These are phyloP conservation scores for Fomitopsis schrenkii DNA, from an alignment of 1,284 basidiomycete species.

Conservation along the genomic window DNA sequence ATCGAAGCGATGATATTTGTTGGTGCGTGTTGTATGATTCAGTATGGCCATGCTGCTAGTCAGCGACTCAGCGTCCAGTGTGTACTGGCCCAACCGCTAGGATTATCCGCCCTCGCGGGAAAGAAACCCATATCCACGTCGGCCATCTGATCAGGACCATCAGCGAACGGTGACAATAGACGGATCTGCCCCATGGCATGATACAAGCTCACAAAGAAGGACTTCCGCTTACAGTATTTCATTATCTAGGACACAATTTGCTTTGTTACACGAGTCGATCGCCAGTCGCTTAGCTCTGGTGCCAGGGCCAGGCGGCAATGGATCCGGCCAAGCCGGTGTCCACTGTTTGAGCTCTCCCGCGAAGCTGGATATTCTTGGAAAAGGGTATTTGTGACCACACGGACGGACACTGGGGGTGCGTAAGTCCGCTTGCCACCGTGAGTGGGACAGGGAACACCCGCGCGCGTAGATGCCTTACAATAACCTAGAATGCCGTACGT, in stretches of 20 bases:
- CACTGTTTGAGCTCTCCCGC: background rate
- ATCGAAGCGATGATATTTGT: background rate
- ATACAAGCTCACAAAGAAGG: background rate
- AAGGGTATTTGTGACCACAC: background rate
- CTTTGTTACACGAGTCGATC: background rate
- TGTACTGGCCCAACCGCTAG: background rate
- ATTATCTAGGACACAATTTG: background rate
- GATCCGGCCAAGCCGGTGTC: background rate
- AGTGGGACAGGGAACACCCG: too few species aligned
- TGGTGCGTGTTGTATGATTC: conserved; percentile 2
- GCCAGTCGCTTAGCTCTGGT: background rate
- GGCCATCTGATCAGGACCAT: background rate
- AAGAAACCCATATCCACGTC: background rate
- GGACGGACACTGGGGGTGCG: background rate
- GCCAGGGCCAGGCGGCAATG: background rate
- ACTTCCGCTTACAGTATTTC: background rate
- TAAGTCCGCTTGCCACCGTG: too few species aligned
- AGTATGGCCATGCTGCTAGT: background rate
- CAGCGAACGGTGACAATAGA: background rate
- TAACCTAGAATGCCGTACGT: too few species aligned
- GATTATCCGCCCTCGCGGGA: background rate
- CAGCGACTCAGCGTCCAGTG: too few species aligned
- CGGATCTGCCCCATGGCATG: background rate
- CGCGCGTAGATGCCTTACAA: too few species aligned
- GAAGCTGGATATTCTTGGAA: background rate